Evolutionary conservation across 805 yeast genomes (phyloP).

Genomic region (Metschnikowia vanudenii): DNA sequence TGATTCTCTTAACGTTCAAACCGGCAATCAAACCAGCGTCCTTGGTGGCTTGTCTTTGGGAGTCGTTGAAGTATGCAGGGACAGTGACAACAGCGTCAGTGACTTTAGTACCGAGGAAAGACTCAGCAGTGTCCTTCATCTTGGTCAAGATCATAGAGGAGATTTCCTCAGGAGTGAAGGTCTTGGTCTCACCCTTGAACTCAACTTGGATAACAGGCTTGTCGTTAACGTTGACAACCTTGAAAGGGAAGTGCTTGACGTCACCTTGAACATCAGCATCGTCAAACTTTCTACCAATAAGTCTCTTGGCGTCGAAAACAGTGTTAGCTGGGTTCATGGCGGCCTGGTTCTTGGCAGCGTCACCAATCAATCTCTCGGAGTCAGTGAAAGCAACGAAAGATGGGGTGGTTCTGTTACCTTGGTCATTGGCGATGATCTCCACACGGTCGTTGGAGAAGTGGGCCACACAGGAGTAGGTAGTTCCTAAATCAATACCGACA

Average conservation of each 20-base stretch:
- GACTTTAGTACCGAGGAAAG: conserved; percentile 67
- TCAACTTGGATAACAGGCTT: conserved; percentile 32
- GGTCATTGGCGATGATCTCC: conserved; percentile 34
- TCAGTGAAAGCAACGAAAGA: conserved; percentile 35
- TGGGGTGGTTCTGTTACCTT: conserved; percentile 36
- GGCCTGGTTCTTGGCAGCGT: conserved; percentile 36
- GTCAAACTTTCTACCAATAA: conserved; percentile 30
- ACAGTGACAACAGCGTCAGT: conserved; percentile 91
- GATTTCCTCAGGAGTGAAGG: conserved; percentile 32
- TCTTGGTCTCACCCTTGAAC: conserved; percentile 35
- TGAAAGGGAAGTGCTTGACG: conserved; percentile 34
- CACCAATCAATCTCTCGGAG: conserved; percentile 35
- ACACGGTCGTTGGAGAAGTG: conserved; percentile 35
- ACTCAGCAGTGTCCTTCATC: conserved; percentile 60
- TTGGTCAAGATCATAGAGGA: conserved; percentile 33
- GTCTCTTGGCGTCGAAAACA: conserved; percentile 35
- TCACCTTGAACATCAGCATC: conserved; percentile 32
- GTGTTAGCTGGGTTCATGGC: conserved; percentile 36
- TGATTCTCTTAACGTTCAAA: conserved; percentile 81
- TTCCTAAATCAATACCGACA: conserved; percentile 35
- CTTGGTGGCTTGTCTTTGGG: conserved; percentile 92
- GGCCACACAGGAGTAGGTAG: conserved; percentile 36
- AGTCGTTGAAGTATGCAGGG: conserved; percentile 91
- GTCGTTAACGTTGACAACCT: conserved; percentile 30
- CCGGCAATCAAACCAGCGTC: conserved; percentile 94